Evolutionary conservation across 371 early-diverging fungal species (phyloP).

Genomic region (Mucor indicus): DNA sequence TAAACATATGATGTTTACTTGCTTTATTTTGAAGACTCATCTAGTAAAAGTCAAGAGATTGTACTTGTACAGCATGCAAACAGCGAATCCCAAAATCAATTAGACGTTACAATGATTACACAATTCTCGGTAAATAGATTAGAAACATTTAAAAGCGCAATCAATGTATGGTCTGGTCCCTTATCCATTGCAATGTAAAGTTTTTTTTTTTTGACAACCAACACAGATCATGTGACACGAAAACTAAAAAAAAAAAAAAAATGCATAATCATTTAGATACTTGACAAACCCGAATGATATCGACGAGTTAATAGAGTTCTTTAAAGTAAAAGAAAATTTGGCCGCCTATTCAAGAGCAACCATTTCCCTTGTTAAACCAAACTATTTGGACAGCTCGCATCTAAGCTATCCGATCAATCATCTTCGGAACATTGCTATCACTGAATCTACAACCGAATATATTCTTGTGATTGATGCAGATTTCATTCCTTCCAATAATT

Average conservation of each 20-base stretch:
- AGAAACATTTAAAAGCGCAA: slow-evolving; percentile 47
- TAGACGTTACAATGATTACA: slow-evolving; percentile 51
- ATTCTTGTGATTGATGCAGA: slow-evolving; percentile 65
- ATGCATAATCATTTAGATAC: slow-evolving; percentile 35
- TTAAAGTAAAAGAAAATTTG: slow-evolving; percentile 27
- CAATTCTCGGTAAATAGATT: slow-evolving; percentile 64
- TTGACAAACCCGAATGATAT: slow-evolving; percentile 51
- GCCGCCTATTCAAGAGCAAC: slow-evolving; percentile 27
- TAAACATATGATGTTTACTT: too few species aligned
- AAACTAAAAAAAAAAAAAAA: too few species aligned
- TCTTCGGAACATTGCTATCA: slow-evolving; percentile 58
- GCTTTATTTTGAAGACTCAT: neutral
- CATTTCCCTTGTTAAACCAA: slow-evolving; percentile 50
- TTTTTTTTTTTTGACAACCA: too few species aligned
- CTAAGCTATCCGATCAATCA: slow-evolving; percentile 64
- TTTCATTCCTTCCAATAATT: slow-evolving; percentile 48
- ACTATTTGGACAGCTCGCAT: slow-evolving; percentile 32
- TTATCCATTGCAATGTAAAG: slow-evolving; percentile 58
- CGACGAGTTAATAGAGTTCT: slow-evolving; percentile 38
- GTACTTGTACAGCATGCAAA: slow-evolving; percentile 8
- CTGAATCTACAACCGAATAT: slow-evolving; percentile 44
- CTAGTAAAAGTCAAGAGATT: slow-evolving; percentile 14
- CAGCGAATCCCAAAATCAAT: neutral
- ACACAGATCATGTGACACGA: too few species aligned
- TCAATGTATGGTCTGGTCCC: slow-evolving; percentile 54